phyloP scores from a whole-genome alignment of 305 asterid genomes.

The Caryopteris hybrid region DNA sequence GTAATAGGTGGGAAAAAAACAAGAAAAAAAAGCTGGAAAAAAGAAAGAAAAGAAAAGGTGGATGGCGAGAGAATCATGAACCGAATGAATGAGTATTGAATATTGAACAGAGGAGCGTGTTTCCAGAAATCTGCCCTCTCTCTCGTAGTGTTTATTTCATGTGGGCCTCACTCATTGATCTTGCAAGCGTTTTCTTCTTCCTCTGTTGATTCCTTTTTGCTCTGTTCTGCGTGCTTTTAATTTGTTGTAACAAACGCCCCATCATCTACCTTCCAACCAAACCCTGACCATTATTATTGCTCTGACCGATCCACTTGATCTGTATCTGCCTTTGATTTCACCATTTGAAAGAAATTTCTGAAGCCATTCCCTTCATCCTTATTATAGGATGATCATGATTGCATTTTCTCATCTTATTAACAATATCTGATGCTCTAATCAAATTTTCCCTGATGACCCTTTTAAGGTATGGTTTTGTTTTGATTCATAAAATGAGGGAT shows the following conservation, averaged over 20 bases:
- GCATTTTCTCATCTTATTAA: neutral
- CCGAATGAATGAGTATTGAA: conserved; percentile 30
- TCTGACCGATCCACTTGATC: conserved; percentile 25
- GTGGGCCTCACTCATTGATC: conserved; percentile 37
- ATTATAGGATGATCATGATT: conserved; percentile 16
- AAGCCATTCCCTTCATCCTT: conserved; percentile 1
- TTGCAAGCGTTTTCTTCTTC: conserved; percentile 28
- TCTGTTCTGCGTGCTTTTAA: conserved; percentile 32
- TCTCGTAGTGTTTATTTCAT: conserved; percentile 25
- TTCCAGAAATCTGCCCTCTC: conserved; percentile 43
- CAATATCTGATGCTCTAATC: conserved; percentile 19
- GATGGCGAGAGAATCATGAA: conserved; percentile 36
- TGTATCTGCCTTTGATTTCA: conserved; percentile 14
- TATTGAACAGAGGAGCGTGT: conserved; percentile 46
- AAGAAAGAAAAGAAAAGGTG: neutral
- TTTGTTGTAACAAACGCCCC: conserved; percentile 45
- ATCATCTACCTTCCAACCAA: conserved; percentile 49
- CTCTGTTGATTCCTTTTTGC: conserved; percentile 25
- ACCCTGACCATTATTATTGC: conserved; percentile 28
- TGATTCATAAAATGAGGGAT: neutral
- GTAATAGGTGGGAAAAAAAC: conserved; percentile 28
- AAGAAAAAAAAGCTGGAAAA: conserved; percentile 15
- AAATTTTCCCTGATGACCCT: conserved; percentile 18
- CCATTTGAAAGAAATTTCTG: conserved; percentile 6
- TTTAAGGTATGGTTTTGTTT: conserved; percentile 22